Base-by-base conservation (phyloP, 1,284 basidiomycete genomes). In the Microbotryum saponariae region DNA sequence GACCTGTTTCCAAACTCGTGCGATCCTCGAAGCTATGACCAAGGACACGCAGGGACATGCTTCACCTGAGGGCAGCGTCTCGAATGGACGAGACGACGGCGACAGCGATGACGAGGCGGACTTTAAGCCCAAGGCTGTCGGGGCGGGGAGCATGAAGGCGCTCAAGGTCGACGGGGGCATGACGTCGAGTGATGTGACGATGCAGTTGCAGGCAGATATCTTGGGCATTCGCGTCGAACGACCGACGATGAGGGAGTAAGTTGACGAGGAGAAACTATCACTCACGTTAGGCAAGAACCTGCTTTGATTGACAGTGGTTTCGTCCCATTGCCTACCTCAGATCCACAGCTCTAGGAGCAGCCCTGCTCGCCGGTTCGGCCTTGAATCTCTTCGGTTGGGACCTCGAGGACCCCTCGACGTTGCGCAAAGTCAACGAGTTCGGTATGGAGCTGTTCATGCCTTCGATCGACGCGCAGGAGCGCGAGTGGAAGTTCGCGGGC, bases 311-410 rank as follows among this genome's bases (percentile, higher is more conserved):
- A 42, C 37, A 16, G 0, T 18, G 16, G 5, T 42, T 6, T 18
- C 37, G 6, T 42, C 37, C 37, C 55, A 27, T 31, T 21, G 14
- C 12, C 18, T 9, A 58, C 45, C 29, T 6, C 65, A 89, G 88
- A 75, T 92, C 90, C 10, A 98, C 94, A 7, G 94, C 96, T 6
- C 80, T 98, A 47, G 94, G 94, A n/a, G 91, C 91, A 10, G 96
- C 96, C 21, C 79, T 98, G 48, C 83, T 97, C n/a, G 94, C 96
- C 18, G 96, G 89, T 18, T 83, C 88, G 48, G 92, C 94, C 1
- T 82, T 97, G 42, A 80, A 82, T 6, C 79, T 97, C 31, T 94
- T 89, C 71, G 94, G 92, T n/a, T 98, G 94, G 96, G 86, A 97
- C 75, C 77, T 97, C 60, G 81, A 78, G 64, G 82, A 84, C 58